phyloP scores from a whole-genome alignment of 1,284 basidiomycete genomes.

The Athelia psychrophila region DNA sequence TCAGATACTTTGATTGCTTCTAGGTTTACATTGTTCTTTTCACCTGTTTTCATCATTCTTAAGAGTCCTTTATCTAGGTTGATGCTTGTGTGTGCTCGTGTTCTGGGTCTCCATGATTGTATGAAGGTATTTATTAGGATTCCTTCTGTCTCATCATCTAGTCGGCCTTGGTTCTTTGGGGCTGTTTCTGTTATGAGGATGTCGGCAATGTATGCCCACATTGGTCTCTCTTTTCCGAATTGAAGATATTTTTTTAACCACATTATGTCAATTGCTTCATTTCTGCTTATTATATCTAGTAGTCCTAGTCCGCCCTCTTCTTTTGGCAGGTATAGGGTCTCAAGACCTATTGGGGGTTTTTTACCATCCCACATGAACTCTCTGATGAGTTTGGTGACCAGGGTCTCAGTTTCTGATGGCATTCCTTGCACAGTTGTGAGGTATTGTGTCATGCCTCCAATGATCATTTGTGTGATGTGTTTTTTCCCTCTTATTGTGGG shows the following conservation, averaged over 20 bases:
- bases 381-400: constrained; percentile 10
- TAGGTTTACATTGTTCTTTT: background rate
- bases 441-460: constrained; percentile 28
- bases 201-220: constrained; percentile 1
- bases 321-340: background rate
- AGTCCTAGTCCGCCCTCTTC: background rate
- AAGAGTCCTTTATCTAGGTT: background rate
- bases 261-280: constrained; percentile 1
- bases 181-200: background rate
- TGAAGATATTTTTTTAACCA: background rate
- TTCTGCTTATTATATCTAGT: background rate
- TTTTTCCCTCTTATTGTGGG: constrained; percentile 21
- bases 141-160: background rate
- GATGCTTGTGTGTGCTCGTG: background rate
- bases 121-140: background rate
- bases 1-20: background rate
- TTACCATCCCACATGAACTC: background rate
- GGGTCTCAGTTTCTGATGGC: constrained; percentile 19
- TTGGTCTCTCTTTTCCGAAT: background rate
- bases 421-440: constrained; percentile 30
- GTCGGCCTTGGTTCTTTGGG: background rate
- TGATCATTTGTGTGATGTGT: constrained; percentile 21
- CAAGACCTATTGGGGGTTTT: background rate
- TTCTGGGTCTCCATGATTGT: constrained; percentile 1
- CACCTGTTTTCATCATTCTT: background rate